phyloP scores from a whole-genome alignment of 1,284 basidiomycete species.

The Anthracocystis panici-leucophaei region DNA sequence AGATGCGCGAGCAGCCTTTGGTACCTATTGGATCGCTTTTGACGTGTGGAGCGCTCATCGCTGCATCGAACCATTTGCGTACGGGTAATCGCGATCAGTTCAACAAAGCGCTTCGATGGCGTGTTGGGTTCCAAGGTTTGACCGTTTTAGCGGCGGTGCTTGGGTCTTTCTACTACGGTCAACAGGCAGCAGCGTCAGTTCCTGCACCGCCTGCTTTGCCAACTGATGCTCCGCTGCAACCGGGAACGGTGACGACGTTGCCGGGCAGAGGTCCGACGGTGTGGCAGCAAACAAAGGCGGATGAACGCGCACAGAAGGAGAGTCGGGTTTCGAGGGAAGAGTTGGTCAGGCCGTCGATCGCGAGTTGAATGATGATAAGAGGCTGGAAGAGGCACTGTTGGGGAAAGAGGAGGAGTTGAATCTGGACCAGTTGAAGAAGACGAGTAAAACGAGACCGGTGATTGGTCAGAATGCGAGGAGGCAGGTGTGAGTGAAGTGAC shows the following conservation, averaged over 20 bases:
- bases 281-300: slow-evolving; percentile 46
- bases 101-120: slow-evolving; percentile 66
- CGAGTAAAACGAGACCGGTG: slow-evolving; percentile 24
- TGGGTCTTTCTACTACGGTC: slow-evolving; percentile 61
- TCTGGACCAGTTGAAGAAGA: slow-evolving; percentile 25
- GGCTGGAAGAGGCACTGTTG: slow-evolving; percentile 46
- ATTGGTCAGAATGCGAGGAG: slow-evolving; percentile 41
- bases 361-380: slow-evolving; percentile 42
- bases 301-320: slow-evolving; percentile 40
- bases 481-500: slow-evolving; percentile 15
- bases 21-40: slow-evolving; percentile 66
- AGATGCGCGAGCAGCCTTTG: slow-evolving; percentile 66
- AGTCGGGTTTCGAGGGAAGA: slow-evolving; percentile 26
- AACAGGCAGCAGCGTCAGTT: slow-evolving; percentile 29
- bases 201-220: slow-evolving; percentile 30
- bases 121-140: slow-evolving; percentile 66
- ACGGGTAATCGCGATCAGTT: slow-evolving; percentile 64
- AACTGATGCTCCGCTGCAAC: slow-evolving; percentile 26
- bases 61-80: slow-evolving; percentile 63
- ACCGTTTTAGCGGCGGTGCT: slow-evolving; percentile 64
- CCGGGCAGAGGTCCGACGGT: slow-evolving; percentile 38
- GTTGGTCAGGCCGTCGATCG: slow-evolving; percentile 33
- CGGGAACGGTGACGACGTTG: slow-evolving; percentile 31
- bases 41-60: slow-evolving; percentile 63
- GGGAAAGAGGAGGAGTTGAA: slow-evolving; percentile 41